These are phyloP conservation scores for Acmispon strigosus DNA, from an alignment of 306 rosid species.

Conservation along the genomic window DNA sequence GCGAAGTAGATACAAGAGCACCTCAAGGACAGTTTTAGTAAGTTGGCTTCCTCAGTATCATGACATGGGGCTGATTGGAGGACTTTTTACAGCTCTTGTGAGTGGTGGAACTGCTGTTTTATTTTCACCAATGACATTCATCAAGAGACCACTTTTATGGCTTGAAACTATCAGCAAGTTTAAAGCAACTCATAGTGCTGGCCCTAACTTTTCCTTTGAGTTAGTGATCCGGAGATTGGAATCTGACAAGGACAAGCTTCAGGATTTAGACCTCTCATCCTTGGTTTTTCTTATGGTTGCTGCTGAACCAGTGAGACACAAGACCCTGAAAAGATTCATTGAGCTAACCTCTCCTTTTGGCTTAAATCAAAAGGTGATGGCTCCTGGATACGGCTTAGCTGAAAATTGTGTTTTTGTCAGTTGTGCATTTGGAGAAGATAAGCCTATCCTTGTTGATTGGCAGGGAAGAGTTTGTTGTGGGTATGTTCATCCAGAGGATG, in stretches of 20 bases:
- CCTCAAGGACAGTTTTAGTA: conserved; percentile 71
- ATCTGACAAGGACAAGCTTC: conserved; percentile 43
- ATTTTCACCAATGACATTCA: conserved; percentile 82
- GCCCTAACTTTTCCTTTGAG: conserved; percentile 92
- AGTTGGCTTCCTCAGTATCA: conserved; percentile 99
- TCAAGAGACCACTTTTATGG: conserved; percentile 86
- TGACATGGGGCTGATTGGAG: conserved; percentile 97
- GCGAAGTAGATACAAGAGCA: conserved; percentile 69
- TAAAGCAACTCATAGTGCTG: conserved; percentile 92
- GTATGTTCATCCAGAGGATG: conserved; percentile 43
- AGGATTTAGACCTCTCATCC: conserved; percentile 56
- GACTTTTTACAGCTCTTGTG: conserved; percentile 84
- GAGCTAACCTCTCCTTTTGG: conserved; percentile 71
- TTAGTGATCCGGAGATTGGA: conserved; percentile 66
- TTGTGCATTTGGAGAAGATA: conserved; percentile 81
- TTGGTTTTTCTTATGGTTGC: conserved; percentile 86
- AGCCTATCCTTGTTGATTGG: conserved; percentile 72
- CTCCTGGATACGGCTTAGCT: conserved; percentile 95
- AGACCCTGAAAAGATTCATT: conserved; percentile 68
- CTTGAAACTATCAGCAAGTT: conserved; percentile 76
- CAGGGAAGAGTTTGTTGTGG: conserved; percentile 94
- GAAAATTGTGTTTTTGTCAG: conserved; percentile 92
- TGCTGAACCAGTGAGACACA: conserved; percentile 86
- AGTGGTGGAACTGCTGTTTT: conserved; percentile 81
- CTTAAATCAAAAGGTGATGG: conserved; percentile 63